phyloP scores from a whole-genome alignment of 1,284 basidiomycete species.

The Irpex rosettiformis region DNA sequence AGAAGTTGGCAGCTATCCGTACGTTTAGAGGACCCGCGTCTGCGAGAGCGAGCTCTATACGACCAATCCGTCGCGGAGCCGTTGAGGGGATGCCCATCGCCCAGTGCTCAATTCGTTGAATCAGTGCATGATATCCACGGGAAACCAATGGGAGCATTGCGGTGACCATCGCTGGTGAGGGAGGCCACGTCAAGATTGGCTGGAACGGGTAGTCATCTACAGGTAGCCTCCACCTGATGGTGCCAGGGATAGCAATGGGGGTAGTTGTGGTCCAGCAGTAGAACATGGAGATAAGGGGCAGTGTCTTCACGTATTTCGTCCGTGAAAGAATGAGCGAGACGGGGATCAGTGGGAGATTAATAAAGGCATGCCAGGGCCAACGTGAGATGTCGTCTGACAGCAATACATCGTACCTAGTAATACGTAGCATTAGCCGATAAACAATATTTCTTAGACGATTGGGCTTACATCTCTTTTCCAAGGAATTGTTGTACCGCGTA shows the following conservation, averaged over 20 bases:
- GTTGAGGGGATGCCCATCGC: constrained; percentile 39
- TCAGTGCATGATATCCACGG: constrained; percentile 41
- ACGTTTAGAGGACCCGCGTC: constrained; percentile 49
- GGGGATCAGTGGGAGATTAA: constrained; percentile 67
- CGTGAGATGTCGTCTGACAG: constrained; percentile 60
- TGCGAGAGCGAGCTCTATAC: constrained; percentile 32
- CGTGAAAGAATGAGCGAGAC: constrained; percentile 55
- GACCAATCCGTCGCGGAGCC: constrained; percentile 22
- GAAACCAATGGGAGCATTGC: constrained; percentile 50
- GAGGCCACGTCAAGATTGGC: constrained; percentile 48
- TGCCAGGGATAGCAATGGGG: constrained; percentile 32
- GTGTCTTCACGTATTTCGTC: constrained; percentile 44
- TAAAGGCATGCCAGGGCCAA: constrained; percentile 68
- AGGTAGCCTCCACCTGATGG: constrained; percentile 3
- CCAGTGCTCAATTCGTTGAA: constrained; percentile 41
- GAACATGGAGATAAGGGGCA: constrained; percentile 53
- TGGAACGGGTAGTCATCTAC: constrained; percentile 11
- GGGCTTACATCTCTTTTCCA: constrained; percentile 54
- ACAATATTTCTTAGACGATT: background rate
- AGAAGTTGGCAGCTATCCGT: constrained; percentile 32
- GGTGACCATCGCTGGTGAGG: constrained; percentile 57
- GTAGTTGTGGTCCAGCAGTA: constrained; percentile 60
- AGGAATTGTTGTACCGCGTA: constrained; percentile 69
- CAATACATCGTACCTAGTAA: constrained; percentile 55
- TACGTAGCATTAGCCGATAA: background rate